A percentile compares a stretch with the other conserved stretches of the same genome.
phyloP scores from a whole-genome alignment of 192 early-diverging fungal species.

The Coemansia sp. region DNA sequence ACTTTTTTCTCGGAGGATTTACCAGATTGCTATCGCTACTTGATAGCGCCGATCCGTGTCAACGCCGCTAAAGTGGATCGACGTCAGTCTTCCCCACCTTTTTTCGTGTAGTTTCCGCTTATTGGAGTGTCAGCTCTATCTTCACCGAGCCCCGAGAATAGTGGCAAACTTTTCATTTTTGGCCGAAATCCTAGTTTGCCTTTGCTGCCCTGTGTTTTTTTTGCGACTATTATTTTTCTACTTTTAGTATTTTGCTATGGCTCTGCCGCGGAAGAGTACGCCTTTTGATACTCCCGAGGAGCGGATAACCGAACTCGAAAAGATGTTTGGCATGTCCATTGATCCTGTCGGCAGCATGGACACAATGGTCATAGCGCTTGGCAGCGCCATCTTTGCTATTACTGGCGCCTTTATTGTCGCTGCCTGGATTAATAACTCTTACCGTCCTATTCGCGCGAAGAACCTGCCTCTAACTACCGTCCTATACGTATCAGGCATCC shows the following conservation, averaged over 20 bases:
- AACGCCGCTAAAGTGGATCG: background rate
- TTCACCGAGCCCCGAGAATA: background rate
- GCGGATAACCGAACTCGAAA: conserved; percentile 4
- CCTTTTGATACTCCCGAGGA: background rate
- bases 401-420: conserved; percentile 8
- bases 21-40: background rate
- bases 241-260: background rate
- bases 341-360: conserved; percentile 17
- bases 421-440: conserved; percentile 13
- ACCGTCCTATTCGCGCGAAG: conserved; percentile 25
- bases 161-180: background rate
- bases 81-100: background rate
- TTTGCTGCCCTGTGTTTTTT: background rate
- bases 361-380: conserved; percentile 19
- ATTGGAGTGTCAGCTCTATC: background rate
- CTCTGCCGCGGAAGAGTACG: background rate
- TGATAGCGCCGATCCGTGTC: background rate
- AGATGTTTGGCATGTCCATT: conserved; percentile 13
- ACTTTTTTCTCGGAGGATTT: background rate
- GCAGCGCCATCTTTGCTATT: conserved; percentile 9
- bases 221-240: background rate
- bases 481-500: conserved; percentile 15
- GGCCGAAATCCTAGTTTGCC: background rate
- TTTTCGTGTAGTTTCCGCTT: background rate
- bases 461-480: conserved; percentile 22